Percentiles rank a stretch among this genome's conserved stretches.
phyloP scores from a whole-genome alignment of 768 basidiomycete species.

The Auricularia auricula-judae region DNA sequence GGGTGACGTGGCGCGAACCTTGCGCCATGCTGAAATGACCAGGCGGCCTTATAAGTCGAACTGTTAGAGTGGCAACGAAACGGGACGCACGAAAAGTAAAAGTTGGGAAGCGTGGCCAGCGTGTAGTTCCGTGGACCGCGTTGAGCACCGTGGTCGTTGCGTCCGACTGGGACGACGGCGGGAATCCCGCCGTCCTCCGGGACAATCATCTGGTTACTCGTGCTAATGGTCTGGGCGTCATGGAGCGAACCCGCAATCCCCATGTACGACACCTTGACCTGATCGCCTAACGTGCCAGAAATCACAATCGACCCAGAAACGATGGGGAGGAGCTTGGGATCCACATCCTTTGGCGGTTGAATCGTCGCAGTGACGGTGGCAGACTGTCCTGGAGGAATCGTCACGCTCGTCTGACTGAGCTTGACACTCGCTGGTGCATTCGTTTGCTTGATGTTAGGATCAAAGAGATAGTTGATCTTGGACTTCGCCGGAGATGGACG shows the following conservation, averaged over 20 bases:
- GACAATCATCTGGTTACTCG: not conserved
- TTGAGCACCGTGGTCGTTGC: not conserved
- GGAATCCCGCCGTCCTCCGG: not conserved
- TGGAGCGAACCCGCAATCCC: not conserved
- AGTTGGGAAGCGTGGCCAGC: not conserved
- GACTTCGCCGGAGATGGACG: not conserved
- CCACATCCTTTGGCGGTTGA: not conserved
- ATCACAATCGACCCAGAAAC: slow-evolving; percentile 1
- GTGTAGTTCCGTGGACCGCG: not conserved
- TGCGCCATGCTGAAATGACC: too few relatives aligned
- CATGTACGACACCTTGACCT: slow-evolving; percentile 2
- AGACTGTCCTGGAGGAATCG: not conserved
- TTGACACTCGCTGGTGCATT: not conserved
- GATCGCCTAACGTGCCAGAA: not conserved
- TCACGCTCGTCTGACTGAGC: not conserved
- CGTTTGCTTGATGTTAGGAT: not conserved
- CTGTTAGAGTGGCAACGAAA: too few relatives aligned
- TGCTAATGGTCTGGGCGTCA: not conserved
- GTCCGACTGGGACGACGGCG: slow-evolving; percentile 30
- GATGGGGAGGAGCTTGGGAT: slow-evolving; percentile 2
- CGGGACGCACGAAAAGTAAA: too few relatives aligned
- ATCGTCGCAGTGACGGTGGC: not conserved
- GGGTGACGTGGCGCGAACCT: too few relatives aligned
- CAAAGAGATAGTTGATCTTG: not conserved
- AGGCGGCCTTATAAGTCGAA: too few relatives aligned